These are phyloP conservation scores for Coniella vitis DNA, from an alignment of 2,329 filamentous ascomycete species.

Conservation along the genomic window DNA sequence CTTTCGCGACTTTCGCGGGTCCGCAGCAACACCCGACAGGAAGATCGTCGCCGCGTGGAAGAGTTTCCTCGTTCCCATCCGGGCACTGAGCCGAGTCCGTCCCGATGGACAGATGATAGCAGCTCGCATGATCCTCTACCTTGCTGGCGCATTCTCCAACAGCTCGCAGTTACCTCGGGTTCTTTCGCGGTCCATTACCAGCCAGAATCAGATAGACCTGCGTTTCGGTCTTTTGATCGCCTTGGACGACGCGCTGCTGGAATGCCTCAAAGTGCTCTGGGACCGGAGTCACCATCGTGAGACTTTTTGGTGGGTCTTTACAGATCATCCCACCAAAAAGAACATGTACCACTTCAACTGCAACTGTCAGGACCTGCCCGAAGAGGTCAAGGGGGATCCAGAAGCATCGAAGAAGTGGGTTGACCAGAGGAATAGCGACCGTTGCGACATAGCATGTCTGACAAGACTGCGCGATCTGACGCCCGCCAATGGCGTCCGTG, in stretches of 20 bases:
- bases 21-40: conserved; percentile 18
- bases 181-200: neutral
- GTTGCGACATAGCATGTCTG: conserved; percentile 1
- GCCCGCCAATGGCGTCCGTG: conserved; percentile 3
- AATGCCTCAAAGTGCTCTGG: conserved; percentile 2
- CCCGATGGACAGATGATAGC: conserved; percentile 7
- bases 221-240: conserved; percentile 1
- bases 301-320: conserved; percentile 4
- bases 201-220: neutral
- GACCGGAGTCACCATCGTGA: neutral
- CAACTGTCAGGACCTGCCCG: neutral
- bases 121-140: conserved; percentile 11
- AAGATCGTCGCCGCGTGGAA: conserved; percentile 7
- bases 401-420: neutral
- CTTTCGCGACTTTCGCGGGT: conserved; percentile 28
- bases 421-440: neutral
- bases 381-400: neutral
- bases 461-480: conserved; percentile 1
- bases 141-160: neutral
- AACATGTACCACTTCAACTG: no score
- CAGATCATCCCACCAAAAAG: neutral
- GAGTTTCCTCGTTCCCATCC: conserved; percentile 8
- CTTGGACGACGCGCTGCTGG: conserved; percentile 5
- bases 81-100: neutral
- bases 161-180: neutral